These are phyloP conservation scores for Aspergillus ochraceoroseus DNA, from an alignment of 2,329 filamentous ascomycete genomes.

Conservation along the genomic window DNA sequence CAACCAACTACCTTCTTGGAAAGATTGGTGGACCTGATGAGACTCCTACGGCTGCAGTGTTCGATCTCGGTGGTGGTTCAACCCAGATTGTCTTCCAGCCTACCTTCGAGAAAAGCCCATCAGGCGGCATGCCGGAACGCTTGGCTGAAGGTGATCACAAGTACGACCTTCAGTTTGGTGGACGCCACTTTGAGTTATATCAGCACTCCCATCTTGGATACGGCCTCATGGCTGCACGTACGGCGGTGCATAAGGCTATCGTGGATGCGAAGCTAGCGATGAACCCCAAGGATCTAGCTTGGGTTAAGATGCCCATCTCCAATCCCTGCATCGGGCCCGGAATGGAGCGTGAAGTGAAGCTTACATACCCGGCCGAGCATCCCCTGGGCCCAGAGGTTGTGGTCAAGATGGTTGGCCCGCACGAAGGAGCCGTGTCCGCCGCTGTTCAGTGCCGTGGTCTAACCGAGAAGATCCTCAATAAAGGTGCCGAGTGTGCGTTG, in stretches of 20 bases:
- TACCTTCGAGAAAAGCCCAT: slow-evolving; percentile 68
- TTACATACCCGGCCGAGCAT: slow-evolving; percentile 64
- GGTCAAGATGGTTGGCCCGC: slow-evolving; percentile 84
- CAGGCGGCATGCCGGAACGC: slow-evolving; percentile 77
- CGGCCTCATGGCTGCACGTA: slow-evolving; percentile 89
- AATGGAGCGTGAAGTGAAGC: slow-evolving; percentile 66
- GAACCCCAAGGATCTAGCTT: slow-evolving; percentile 57
- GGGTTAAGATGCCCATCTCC: slow-evolving; percentile 65
- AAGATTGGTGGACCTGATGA: slow-evolving; percentile 94
- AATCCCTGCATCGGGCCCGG: slow-evolving; percentile 86
- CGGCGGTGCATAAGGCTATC: slow-evolving; percentile 73
- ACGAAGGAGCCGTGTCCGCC: slow-evolving; percentile 57
- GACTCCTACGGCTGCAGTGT: slow-evolving; percentile 85
- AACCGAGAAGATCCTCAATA: slow-evolving; percentile 84
- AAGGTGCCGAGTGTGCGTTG: slow-evolving; percentile 74
- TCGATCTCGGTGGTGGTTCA: slow-evolving; percentile 92
- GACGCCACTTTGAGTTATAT: slow-evolving; percentile 85
- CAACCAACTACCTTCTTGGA: slow-evolving; percentile 94
- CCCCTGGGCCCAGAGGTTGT: slow-evolving; percentile 59
- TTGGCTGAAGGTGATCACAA: slow-evolving; percentile 91
- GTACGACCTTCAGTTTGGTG: slow-evolving; percentile 85
- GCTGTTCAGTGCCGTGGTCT: slow-evolving; percentile 85
- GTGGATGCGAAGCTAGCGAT: slow-evolving; percentile 65
- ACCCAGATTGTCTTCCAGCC: slow-evolving; percentile 99
- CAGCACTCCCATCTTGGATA: slow-evolving; percentile 98